Evolutionary conservation across 805 yeast species (phyloP).

Genomic region (Maudiozyma turicensis): DNA sequence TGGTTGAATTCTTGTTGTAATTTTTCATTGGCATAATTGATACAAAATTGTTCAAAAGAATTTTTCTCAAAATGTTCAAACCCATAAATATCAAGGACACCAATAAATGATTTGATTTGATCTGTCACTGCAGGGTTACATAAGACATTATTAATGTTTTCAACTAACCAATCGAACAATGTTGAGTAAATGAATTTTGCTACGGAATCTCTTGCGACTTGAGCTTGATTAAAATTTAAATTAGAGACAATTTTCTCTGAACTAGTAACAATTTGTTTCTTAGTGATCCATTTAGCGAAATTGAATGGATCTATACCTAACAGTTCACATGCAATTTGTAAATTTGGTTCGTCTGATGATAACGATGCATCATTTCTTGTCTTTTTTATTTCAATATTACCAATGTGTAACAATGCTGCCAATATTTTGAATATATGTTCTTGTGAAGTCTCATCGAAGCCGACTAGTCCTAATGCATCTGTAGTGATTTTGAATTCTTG

Average conservation of each 20-base stretch:
- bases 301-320: constrained; percentile 65
- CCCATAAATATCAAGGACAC: constrained; percentile 95
- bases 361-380: constrained; percentile 77
- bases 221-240: constrained; percentile 71
- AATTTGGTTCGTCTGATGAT: constrained; percentile 76
- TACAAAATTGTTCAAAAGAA: constrained; percentile 95
- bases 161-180: constrained; percentile 90
- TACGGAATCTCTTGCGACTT: constrained; percentile 93
- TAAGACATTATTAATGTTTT: constrained; percentile 69
- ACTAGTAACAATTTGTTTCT: constrained; percentile 87
- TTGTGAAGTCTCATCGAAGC: constrained; percentile 53
- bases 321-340: constrained; percentile 72
- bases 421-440: constrained; percentile 62
- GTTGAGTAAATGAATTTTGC: constrained; percentile 90
- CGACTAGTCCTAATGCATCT: constrained; percentile 71
- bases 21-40: constrained; percentile 93
- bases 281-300: constrained; percentile 85
- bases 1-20: constrained; percentile 95
- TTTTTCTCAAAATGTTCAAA: constrained; percentile 92
- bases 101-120: constrained; percentile 66
- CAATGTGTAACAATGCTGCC: constrained; percentile 85
- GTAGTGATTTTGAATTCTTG: constrained; percentile 68
- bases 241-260: constrained; percentile 84
- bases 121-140: constrained; percentile 61
- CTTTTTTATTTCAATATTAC: constrained; percentile 81